Evolutionary conservation across 805 yeast species (phyloP), one percentile per base, ranked within the genome.

Genomic region (Sugiyamaella valdiviana): DNA sequence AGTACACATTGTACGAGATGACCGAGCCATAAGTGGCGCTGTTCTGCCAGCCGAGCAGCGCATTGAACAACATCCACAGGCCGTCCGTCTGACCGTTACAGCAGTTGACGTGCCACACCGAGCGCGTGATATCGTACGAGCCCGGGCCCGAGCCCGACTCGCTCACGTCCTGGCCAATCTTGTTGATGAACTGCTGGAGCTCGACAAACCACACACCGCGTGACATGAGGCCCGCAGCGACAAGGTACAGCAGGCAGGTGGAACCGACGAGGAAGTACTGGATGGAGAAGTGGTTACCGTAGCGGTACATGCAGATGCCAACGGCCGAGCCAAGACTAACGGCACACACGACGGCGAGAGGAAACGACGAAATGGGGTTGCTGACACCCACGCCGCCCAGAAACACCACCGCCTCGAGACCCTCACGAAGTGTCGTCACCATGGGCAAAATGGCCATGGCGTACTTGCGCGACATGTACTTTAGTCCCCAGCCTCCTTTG

Each of bases 111-210:
- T 89, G 97, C 97, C 97, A 89, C 1, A 89, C 81, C 5, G 93
- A 80, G 42, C 74, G 77, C 17, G 76, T 56, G 19, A 89, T 82
- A 59, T 89, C 95, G 61, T 89, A 89, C 0, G 95, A 84, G 0
- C 97, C 97, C 0, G 96, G 96, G 0, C 97, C 97, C 36, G 83
- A 82, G 1, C 97, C 97, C 0, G 82, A 78, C 66, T 89, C 97
- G 38, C 86, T 76, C 62, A 87, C 84, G 58, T 89, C 97, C 60
- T 80, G 79, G 1, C 96, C 96, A 60, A 95, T 89, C 51, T 69
- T 67, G 49, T 78, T 76, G 49, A 88, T 87, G 65, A 82, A 89
- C 47, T 69, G 70, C 65, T 89, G 93, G 42, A 87, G 68, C 62
- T 89, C 96, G 51, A 85, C 74, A 61, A 84, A 87, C 97, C 97